Evolutionary conservation across 148 eudicot species (phyloP), one percentile per base, ranked within the genome.

Genomic region (Polygonum aviculare): DNA sequence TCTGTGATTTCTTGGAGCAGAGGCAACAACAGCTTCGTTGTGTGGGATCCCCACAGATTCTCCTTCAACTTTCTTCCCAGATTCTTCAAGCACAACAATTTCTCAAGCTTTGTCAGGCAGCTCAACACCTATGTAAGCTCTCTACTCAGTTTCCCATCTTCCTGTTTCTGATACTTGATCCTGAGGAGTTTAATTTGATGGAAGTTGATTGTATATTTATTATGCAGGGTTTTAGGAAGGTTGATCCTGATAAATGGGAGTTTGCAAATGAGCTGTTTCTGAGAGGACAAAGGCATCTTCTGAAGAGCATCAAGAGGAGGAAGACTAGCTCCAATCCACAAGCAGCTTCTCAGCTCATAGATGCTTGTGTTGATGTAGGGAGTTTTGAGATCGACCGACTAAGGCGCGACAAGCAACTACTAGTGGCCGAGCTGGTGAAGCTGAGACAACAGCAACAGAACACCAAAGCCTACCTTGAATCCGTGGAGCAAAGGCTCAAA

Each of bases 21-120:
- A 79, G 88, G 84, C 14, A 82, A 86, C 77, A 85, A 87, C 74
- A 85, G 90, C 59, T 87, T 87, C 77, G 71, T 85, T 75, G 87
- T 87, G 41, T 85, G 87, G 90, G 88, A 87, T 76, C 85, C 83
- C 26, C 83, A 80, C 38, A 69, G 60, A 12, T 87, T 87, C 76
- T 77, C 88, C 59, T 57, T 74, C 19, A 57, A 77, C 50, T 79
- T 87, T 16, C 88, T 87, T 59, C 88, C 88, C 2, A 83, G 74
- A 47, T 81, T 67, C 78, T 85, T 85, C 79, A 85, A 85, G 82
- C 88, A 85, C 69, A 79, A 59, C 77, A 85, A 85, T 75, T 85
- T 85, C 74, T 85, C 86, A 18, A 85, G 88, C 77, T 85, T 85
- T 78, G 82, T 85, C 49, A 74, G 88, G 48, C 88, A 85, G 83